phyloP scores from a whole-genome alignment of 2,329 filamentous ascomycete genomes.

The Alternaria brassicicola region DNA sequence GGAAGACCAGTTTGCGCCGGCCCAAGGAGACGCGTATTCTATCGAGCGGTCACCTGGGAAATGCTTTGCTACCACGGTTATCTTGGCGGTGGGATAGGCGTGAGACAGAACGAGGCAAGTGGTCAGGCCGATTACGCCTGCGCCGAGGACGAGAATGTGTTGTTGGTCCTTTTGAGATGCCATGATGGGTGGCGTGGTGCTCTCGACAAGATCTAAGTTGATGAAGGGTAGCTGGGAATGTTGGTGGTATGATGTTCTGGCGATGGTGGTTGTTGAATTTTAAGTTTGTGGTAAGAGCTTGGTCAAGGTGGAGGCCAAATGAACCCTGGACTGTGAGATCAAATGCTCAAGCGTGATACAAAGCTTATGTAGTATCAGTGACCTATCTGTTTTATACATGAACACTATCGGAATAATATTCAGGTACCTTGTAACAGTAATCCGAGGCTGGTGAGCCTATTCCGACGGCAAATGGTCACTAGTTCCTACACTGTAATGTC shows the following conservation, averaged over 20 bases:
- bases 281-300: not conserved
- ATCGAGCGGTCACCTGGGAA: constrained; percentile 94
- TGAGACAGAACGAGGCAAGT: constrained; percentile 66
- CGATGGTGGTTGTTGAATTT: not conserved
- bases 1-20: constrained; percentile 79
- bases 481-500: not conserved
- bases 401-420: not conserved
- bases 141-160: constrained; percentile 51
- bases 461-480: constrained; percentile 18
- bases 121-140: constrained; percentile 70
- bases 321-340: not conserved
- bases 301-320: not conserved
- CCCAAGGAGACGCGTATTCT: constrained; percentile 89
- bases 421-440: not conserved
- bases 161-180: constrained; percentile 6
- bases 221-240: not conserved
- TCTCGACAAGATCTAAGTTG: not conserved
- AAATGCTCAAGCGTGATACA: not conserved
- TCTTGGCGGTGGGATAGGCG: constrained; percentile 58
- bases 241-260: not conserved
- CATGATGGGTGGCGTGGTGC: constrained; percentile 12
- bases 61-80: constrained; percentile 82
- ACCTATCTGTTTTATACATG: not conserved
- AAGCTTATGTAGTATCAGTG: not conserved
- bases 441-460: constrained; percentile 5